Evolutionary conservation across 148 eudicot genomes (phyloP).

Genomic region (Vaccinium myrtillus): DNA sequence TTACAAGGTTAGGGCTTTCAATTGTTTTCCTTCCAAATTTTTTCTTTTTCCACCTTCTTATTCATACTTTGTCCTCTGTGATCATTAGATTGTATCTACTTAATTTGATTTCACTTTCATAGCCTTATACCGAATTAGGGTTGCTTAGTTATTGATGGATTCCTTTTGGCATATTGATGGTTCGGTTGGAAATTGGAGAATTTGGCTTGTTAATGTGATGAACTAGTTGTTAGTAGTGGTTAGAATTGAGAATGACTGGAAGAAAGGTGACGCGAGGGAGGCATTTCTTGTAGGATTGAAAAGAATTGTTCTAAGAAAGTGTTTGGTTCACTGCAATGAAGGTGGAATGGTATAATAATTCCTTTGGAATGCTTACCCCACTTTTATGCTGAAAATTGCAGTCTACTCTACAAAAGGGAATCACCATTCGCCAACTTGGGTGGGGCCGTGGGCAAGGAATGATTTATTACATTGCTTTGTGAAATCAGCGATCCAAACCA

Average conservation of each 20-base stretch:
- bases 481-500: too few relatives aligned
- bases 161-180: not conserved
- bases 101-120: not conserved
- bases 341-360: not conserved
- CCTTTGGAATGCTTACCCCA: not conserved
- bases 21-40: not conserved
- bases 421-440: not conserved
- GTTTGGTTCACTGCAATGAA: not conserved
- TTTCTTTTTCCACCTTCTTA: not conserved
- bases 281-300: not conserved
- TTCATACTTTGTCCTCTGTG: not conserved
- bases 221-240: not conserved
- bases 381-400: not conserved
- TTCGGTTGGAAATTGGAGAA: not conserved
- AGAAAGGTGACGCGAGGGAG: not conserved
- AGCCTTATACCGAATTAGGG: not conserved
- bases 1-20: conserved; percentile 8
- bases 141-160: not conserved
- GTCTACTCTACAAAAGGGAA: not conserved
- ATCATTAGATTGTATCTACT: not conserved
- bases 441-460: too few relatives aligned
- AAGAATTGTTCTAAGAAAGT: not conserved
- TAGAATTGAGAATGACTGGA: not conserved
- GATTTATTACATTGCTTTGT: too few relatives aligned
- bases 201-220: not conserved